A percentile compares a stretch with the other conserved stretches of the same genome.
These are phyloP conservation scores for Plantago major DNA, from an alignment of 257 asterid genomes.

Conservation along the genomic window DNA sequence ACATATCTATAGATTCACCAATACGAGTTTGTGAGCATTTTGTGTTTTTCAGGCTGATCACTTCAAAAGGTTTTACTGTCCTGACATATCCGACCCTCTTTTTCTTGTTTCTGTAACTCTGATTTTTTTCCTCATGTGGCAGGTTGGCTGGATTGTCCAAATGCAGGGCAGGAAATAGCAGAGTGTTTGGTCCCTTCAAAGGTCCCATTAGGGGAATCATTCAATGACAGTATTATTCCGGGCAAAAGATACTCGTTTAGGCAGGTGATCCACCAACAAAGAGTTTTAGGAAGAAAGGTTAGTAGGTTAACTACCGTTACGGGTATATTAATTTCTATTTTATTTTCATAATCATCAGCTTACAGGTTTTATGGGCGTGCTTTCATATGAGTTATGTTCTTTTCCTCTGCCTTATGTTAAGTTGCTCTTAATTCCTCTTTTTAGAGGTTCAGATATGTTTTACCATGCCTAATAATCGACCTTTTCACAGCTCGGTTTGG, in stretches of 20 bases:
- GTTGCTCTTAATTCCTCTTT: slow-evolving; percentile 13
- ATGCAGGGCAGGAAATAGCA: slow-evolving; percentile 64
- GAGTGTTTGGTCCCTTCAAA: slow-evolving; percentile 80
- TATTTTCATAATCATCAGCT: too few species aligned
- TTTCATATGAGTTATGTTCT: too few species aligned
- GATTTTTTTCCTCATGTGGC: slow-evolving; percentile 20
- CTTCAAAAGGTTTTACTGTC: slow-evolving; percentile 9
- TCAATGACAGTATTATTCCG: slow-evolving; percentile 60
- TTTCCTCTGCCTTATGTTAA: slow-evolving; percentile 1
- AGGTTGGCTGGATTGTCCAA: slow-evolving; percentile 99
- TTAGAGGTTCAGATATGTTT: slow-evolving; percentile 15
- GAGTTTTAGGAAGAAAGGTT: slow-evolving; percentile 73
- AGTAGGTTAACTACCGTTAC: slow-evolving; percentile 11
- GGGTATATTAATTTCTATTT: neutral
- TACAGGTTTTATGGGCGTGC: too few species aligned
- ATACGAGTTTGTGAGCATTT: too few species aligned
- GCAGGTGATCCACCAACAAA: slow-evolving; percentile 85
- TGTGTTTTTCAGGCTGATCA: neutral
- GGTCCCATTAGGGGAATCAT: slow-evolving; percentile 87
- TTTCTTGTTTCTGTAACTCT: slow-evolving; percentile 6
- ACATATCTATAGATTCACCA: too few species aligned
- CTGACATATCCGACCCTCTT: slow-evolving; percentile 6
- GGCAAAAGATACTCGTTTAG: slow-evolving; percentile 91
- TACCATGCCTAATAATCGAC: slow-evolving; percentile 20
- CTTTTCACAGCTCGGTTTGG: slow-evolving; percentile 81